A percentile compares a stretch with the other conserved stretches of the same genome.
Evolutionary conservation across 2,329 filamentous ascomycete genomes (phyloP).

Genomic region (Salinomyces thailandicus): DNA sequence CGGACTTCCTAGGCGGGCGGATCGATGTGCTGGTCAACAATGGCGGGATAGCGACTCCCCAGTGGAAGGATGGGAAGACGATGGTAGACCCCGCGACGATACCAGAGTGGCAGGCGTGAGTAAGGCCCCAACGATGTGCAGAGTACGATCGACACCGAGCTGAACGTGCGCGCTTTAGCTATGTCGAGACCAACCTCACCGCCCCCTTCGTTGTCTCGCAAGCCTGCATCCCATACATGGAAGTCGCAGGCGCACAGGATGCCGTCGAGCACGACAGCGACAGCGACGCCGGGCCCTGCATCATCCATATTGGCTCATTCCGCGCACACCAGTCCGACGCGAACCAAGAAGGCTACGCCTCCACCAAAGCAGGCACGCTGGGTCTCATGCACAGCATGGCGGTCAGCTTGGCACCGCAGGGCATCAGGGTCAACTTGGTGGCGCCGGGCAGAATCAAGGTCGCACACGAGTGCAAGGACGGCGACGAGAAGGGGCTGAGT

Average conservation of each 20-base stretch:
- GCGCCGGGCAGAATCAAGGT: conserved; percentile 44
- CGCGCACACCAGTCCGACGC: conserved; percentile 39
- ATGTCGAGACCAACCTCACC: conserved; percentile 31
- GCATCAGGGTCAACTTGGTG: conserved; percentile 38
- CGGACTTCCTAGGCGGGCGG: no score
- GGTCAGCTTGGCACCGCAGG: conserved; percentile 30
- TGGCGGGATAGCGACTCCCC: conserved; percentile 27
- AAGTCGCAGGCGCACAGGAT: conserved; percentile 8
- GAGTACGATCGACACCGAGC: no score
- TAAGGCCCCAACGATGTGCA: no score
- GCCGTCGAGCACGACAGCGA: conserved; percentile 9
- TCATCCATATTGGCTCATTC: conserved; percentile 41
- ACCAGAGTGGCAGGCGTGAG: conserved; percentile 29
- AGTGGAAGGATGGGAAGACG: conserved; percentile 22
- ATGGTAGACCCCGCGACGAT: conserved; percentile 26
- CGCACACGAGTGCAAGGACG: conserved; percentile 30
- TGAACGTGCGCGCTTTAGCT: conserved; percentile 9
- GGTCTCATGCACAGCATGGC: conserved; percentile 42
- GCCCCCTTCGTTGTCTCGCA: conserved; percentile 23
- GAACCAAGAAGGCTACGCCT: conserved; percentile 40
- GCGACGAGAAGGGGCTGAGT: conserved; percentile 28
- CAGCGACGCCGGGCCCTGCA: conserved; percentile 18
- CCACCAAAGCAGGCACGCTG: conserved; percentile 39
- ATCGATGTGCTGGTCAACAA: conserved; percentile 35
- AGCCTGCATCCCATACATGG: conserved; percentile 23